Base-by-base conservation (phyloP, 768 basidiomycete genomes). In the Hydnomerulius pinastri region DNA sequence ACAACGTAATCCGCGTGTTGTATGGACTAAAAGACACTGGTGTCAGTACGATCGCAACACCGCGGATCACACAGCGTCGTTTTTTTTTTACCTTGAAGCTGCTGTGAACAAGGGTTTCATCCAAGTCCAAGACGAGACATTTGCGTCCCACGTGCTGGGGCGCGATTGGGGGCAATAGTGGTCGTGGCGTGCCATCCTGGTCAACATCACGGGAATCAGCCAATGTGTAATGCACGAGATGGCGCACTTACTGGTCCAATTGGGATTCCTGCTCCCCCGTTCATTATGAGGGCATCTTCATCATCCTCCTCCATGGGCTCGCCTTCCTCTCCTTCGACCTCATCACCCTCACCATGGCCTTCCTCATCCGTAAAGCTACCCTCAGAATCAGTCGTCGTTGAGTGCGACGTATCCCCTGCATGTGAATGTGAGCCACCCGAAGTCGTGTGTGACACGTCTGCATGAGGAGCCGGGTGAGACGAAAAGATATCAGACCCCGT, bases 1-100 rank as follows among this genome's bases (percentile, higher is more conserved):
- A 99, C 96, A 55, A 98, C 92, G 70, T 93, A 99, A 74, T 99
- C 97, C 25, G 96, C 94, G 62, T 93, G 90, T 56, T 79, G 81
- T 60, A 98, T 92, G 47, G 94, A 90, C 95, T 98, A 33, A 11
- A 54, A 48, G 49, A 51, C 20, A 39, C 15, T 47, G 42, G 18
- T 27, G 25, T 65, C 21, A 62, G 55, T 46, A 18, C 35, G 32
- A 25, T 45, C 24, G 38, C 10, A 23, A 55, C 44, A 42, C 21
- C 30, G 48, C 30, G 2, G 5, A n/a, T 23, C 42, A 23, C 3
- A 11, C 15, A 53, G 50, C 73, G 2, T n/a, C n/a, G n/a, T n/a
- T n/a, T n/a, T n/a, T n/a, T n/a, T 42, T 43, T 33, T 54, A 96
- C 96, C 84, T 98, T 99, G 83, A 99, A 98, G 68, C 92, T 95